Evolutionary conservation across 768 basidiomycete species (phyloP).

Genomic region (Coprinopsis sp.): DNA sequence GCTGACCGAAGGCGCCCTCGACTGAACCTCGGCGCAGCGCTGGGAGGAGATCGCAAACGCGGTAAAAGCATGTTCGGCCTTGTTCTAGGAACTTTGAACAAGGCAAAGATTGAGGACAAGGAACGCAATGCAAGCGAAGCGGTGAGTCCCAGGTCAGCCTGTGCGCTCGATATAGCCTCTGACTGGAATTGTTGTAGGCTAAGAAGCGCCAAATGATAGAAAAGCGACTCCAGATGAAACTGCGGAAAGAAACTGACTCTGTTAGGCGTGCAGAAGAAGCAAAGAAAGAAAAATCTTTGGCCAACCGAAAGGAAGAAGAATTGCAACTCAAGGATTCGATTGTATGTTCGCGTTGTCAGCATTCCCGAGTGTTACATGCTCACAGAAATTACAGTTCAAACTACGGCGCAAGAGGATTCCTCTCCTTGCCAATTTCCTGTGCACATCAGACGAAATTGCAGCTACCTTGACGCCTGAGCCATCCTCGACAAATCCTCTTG

Average conservation of each 20-base stretch:
- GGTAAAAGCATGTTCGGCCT: slow-evolving; percentile 88
- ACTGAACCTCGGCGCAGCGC: slow-evolving; percentile 53
- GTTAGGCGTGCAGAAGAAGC: slow-evolving; percentile 83
- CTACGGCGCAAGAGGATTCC: slow-evolving; percentile 69
- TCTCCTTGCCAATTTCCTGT: slow-evolving; percentile 66
- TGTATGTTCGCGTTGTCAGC: slow-evolving; percentile 37
- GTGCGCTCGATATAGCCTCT: not conserved
- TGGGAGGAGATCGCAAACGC: slow-evolving; percentile 64
- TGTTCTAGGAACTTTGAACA: slow-evolving; percentile 77
- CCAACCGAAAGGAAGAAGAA: slow-evolving; percentile 80
- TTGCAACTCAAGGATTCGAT: slow-evolving; percentile 77
- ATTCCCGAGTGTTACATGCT: not conserved
- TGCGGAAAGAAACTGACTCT: slow-evolving; percentile 80
- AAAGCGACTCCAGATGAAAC: slow-evolving; percentile 79
- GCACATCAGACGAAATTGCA: slow-evolving; percentile 67
- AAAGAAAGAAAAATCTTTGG: slow-evolving; percentile 73
- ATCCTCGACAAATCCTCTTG: slow-evolving; percentile 34
- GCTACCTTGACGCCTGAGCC: slow-evolving; percentile 32
- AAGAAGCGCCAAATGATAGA: slow-evolving; percentile 82
- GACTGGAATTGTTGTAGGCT: slow-evolving; percentile 48
- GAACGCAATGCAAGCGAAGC: slow-evolving; percentile 83
- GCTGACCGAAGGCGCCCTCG: slow-evolving; percentile 66
- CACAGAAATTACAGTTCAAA: slow-evolving; percentile 51
- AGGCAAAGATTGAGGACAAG: slow-evolving; percentile 84
- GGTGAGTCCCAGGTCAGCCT: slow-evolving; percentile 36